Base-by-base conservation (phyloP, 176 grass and related monocot species). In the Zea luxurians region DNA sequence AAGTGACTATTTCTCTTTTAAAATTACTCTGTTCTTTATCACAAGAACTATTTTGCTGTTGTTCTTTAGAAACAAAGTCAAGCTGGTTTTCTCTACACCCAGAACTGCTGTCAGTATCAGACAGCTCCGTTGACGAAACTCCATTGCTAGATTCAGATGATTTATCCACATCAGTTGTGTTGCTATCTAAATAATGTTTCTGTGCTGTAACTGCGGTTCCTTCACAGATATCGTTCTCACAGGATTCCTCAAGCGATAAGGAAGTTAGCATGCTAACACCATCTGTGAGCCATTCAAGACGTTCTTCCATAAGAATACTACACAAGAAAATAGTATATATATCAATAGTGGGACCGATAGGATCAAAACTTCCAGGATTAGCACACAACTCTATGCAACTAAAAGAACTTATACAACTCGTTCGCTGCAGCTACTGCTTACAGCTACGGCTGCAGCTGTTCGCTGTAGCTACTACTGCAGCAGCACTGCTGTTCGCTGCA, bases 291-390 rank as follows among this genome's bases (percentile, higher is more conserved):
- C 87, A 89, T 66, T 93, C 92, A 0, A 99, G 85, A 38, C 96
- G 93, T 83, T 99, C 96, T 91, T 99, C 96, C 78, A 90, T 90
- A 66, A 99, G 76, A 80, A 99, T 93, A 74, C 96, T 78, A 60
- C 66, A 79, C 70, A 84, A 88, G 68, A 85, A 59, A 82, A 50
- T 79, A 58, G 42, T 66, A 75, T 17, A 84, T 42, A 84, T 27
- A 27, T 42, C 36, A 77, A 71, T 63, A 66, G 50, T 81, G 20
- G 50, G 49, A 20, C 7, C 44, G 49, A 35, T 73, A 87, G 40
- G 21, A 84, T 74, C 37, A 84, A 83, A 67, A 53, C 12, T 41
- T 64, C 54, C 40, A 6, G 44, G 36, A 59, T 48, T 35, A 81
- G 52, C 13, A 40, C 4, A 57, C 7, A 60, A 77, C 63, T 76